Percentiles rank a stretch among this genome's conserved stretches.
Evolutionary conservation across 306 rosid genomes (phyloP).

Genomic region (Dalbergia cultrata): DNA sequence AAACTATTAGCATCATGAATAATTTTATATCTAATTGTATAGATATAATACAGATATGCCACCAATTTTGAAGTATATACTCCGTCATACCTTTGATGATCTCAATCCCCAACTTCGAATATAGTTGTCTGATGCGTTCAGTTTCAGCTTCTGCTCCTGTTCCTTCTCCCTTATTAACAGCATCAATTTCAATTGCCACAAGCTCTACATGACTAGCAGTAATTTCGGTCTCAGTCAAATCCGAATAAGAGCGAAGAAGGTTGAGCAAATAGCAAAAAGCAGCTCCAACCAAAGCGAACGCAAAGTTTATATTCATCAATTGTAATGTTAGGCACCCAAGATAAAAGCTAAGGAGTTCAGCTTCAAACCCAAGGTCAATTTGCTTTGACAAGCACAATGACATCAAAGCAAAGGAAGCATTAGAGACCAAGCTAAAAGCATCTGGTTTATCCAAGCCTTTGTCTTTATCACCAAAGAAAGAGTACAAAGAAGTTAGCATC

Average conservation of each 20-base stretch:
- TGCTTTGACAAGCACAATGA: conserved; percentile 9
- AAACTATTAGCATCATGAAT: too few species aligned
- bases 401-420: conserved; percentile 19
- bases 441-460: neutral
- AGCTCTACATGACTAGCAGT: neutral
- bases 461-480: conserved; percentile 1
- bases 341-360: neutral
- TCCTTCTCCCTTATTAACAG: neutral
- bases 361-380: conserved; percentile 13
- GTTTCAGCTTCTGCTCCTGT: neutral
- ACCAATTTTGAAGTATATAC: too few species aligned
- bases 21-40: too few species aligned
- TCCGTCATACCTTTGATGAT: neutral
- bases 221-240: neutral
- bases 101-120: neutral
- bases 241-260: neutral
- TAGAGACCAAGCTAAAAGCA: neutral
- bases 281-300: neutral
- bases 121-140: neutral
- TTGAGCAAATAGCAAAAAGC: neutral
- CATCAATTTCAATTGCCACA: neutral
- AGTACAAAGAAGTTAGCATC: conserved; percentile 13
- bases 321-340: neutral
- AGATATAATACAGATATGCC: too few species aligned
- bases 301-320: neutral